Percentiles rank a stretch among this genome's conserved stretches.
Evolutionary conservation across 306 rosid genomes (phyloP).

Genomic region (Abrus precatorius): DNA sequence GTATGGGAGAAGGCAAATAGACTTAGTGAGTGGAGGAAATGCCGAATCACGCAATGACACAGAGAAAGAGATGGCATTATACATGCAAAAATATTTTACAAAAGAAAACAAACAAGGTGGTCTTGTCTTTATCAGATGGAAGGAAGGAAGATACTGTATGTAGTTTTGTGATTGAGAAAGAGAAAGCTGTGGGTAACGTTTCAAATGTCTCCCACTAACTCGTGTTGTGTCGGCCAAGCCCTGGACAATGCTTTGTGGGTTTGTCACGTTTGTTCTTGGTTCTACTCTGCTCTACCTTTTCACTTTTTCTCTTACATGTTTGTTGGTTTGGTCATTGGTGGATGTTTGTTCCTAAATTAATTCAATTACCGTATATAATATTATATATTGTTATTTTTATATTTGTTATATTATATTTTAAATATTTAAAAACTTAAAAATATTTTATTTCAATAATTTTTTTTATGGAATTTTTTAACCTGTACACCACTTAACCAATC

Average conservation of each 20-base stretch:
- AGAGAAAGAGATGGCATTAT: neutral
- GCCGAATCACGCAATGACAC: slow-evolving; percentile 7
- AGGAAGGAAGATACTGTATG: neutral
- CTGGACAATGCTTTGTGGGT: slow-evolving; percentile 61
- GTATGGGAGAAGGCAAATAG: slow-evolving; percentile 54
- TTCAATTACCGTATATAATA: too few relatives aligned
- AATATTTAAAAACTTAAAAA: too few relatives aligned
- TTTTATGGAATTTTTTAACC: too few relatives aligned
- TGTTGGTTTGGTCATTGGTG: neutral
- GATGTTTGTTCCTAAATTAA: neutral
- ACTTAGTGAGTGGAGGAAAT: slow-evolving; percentile 39
- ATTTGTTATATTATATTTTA: too few relatives aligned
- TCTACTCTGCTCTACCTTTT: slow-evolving; percentile 1
- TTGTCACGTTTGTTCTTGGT: slow-evolving; percentile 60
- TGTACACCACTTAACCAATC: too few relatives aligned
- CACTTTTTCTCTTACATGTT: neutral
- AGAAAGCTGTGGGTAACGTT: slow-evolving; percentile 53
- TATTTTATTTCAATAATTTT: too few relatives aligned
- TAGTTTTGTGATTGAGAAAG: neutral
- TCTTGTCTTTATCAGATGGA: slow-evolving; percentile 47
- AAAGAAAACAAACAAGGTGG: slow-evolving; percentile 61
- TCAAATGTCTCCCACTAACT: slow-evolving; percentile 71
- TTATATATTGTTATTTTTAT: too few relatives aligned
- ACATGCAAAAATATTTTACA: slow-evolving; percentile 44
- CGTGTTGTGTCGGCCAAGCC: slow-evolving; percentile 75